These are phyloP conservation scores for Wolfiporia cocos DNA, from an alignment of 1,284 basidiomycete genomes.

Conservation along the genomic window DNA sequence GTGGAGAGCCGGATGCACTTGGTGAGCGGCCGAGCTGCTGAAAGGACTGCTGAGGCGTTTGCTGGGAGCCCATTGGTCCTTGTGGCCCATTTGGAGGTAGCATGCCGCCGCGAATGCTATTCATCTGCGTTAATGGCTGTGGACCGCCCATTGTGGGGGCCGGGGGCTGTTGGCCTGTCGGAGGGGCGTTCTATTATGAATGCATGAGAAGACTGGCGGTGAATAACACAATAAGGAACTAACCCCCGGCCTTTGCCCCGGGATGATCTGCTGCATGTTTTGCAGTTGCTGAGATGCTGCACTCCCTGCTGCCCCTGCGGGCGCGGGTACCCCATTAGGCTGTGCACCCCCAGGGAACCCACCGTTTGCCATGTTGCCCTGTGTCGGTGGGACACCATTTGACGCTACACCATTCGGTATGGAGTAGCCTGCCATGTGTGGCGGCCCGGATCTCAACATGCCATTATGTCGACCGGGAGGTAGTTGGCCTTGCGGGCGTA, in stretches of 20 bases:
- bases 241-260: slow-evolving; percentile 28
- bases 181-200: slow-evolving; percentile 27
- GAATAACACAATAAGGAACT: slow-evolving; percentile 30
- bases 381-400: slow-evolving; percentile 24
- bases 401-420: slow-evolving; percentile 20
- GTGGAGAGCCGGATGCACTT: slow-evolving; percentile 50
- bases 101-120: slow-evolving; percentile 37
- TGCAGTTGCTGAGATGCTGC: slow-evolving; percentile 9
- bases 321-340: slow-evolving; percentile 33
- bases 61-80: slow-evolving; percentile 29
- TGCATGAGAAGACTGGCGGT: slow-evolving; percentile 22
- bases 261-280: slow-evolving; percentile 15
- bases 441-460: slow-evolving; percentile 16
- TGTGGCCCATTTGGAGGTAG: slow-evolving; percentile 41
- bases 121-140: slow-evolving; percentile 39
- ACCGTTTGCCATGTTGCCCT: slow-evolving; percentile 28
- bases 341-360: slow-evolving; percentile 14
- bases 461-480: slow-evolving; percentile 26
- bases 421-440: slow-evolving; percentile 10
- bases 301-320: slow-evolving; percentile 18
- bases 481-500: slow-evolving; percentile 19
- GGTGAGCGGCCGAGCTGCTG: slow-evolving; percentile 41
- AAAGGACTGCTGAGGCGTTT: slow-evolving; percentile 33
- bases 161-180: slow-evolving; percentile 46
- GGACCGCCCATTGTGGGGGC: slow-evolving; percentile 35